Base-by-base conservation (phyloP, 768 basidiomycete species). In the Hemileccinum impolitum region DNA sequence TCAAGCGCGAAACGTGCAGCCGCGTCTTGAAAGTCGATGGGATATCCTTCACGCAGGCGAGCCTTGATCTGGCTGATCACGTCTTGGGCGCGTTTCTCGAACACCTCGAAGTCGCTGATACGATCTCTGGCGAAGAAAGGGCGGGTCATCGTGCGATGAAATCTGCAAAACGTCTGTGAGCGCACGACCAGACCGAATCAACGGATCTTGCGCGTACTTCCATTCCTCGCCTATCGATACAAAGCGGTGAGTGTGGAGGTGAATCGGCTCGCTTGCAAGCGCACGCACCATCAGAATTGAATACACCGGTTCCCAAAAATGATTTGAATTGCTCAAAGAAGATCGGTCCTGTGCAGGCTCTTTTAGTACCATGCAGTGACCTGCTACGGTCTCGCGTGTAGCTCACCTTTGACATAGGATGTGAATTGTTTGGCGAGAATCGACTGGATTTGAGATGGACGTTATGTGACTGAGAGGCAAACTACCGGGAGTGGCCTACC, bases 1-100 rank as follows among this genome's bases (percentile, higher is more conserved):
- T 84, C 82, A 26, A 84, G 61, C 1, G 80, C 78, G 60, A 80
- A 80, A 3, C 75, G 68, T 64, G 65, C 3, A 63, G n/a, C 62
- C 45, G 74, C 54, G 40, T 75, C 76, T 56, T 77, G 71, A 50
- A 75, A 67, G 53, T 78, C 72, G 35, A 78, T 56, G 6, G 72
- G 63, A 30, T 70, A 64, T 2, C 74, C 73, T 19, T 70, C 56
- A 4, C 55, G 47, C 39, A 72, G 25, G 31, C 71, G 68, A 6
- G 38, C 21, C 56, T 66, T 70, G 52, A 70, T 56, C 31, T 67
- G 70, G 15, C 39, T 45, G 19, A 73, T 61, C 0, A 64, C 66
- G 17, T 66, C 61, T 15, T 63, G 56, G 7, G 70, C 59, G 25
- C 72, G 70, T 45, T 53, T 57, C 39, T 74, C 70, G 44, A 75